Conservation (phyloP, 2,329 filamentous ascomycete species). For the Pleoardoris graminearum region DNA sequence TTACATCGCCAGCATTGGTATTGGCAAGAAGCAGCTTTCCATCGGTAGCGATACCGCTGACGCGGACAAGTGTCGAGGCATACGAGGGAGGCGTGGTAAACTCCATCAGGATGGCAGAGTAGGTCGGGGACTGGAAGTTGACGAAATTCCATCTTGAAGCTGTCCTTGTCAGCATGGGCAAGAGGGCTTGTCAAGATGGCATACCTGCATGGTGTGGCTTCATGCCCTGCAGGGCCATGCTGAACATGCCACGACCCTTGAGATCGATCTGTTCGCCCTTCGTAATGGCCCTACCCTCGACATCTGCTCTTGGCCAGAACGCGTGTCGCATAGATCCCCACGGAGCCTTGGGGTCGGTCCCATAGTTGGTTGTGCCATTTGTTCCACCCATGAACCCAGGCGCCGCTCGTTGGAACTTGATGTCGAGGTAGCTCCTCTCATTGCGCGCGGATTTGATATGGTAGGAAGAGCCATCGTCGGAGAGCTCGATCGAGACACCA, state of each 20-base stretch:
- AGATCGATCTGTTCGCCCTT: slow-evolving; percentile 80
- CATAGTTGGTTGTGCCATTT: slow-evolving; percentile 81
- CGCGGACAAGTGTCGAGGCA: slow-evolving; percentile 78
- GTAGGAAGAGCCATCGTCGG: slow-evolving; percentile 79
- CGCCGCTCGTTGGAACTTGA: slow-evolving; percentile 74
- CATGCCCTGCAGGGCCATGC: slow-evolving; percentile 93
- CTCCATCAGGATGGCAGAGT: slow-evolving; percentile 93
- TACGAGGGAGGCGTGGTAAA: slow-evolving; percentile 94
- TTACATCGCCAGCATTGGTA: slow-evolving; percentile 62
- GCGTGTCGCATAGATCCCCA: slow-evolving; percentile 92
- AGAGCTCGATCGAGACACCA: slow-evolving; percentile 81
- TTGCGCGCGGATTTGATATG: slow-evolving; percentile 90
- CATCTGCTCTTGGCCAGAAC: slow-evolving; percentile 88
- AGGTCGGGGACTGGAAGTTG: slow-evolving; percentile 84
- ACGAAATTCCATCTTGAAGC: slow-evolving; percentile 90
- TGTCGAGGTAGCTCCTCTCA: slow-evolving; percentile 77
- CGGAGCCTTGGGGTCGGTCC: slow-evolving; percentile 80
- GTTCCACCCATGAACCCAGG: slow-evolving; percentile 86
- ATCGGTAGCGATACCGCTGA: slow-evolving; percentile 81
- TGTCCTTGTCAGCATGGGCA: slow-evolving; percentile 31
- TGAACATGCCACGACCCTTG: slow-evolving; percentile 76
- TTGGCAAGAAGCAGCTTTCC: slow-evolving; percentile 78
- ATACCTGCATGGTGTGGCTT: slow-evolving; percentile 93
- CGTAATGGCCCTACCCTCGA: slow-evolving; percentile 83
- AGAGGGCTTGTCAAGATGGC: slow-evolving; percentile 17